Percentiles rank a stretch among this genome's conserved stretches.
phyloP scores from a whole-genome alignment of 1,284 basidiomycete species.

The Rhodotorula sp. region DNA sequence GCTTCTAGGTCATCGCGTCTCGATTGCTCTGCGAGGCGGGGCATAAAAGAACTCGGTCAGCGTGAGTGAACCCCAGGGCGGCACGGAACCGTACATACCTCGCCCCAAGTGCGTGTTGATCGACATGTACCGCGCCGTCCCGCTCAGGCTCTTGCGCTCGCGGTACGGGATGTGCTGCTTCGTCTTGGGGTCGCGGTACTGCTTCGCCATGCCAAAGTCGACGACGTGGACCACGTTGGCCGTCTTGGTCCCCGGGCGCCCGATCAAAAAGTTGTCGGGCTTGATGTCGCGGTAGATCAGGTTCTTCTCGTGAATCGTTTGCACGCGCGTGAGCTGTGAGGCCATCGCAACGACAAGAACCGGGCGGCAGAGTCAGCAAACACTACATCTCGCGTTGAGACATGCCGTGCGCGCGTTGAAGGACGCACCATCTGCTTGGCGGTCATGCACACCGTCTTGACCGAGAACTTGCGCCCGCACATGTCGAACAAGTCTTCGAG shows the following conservation, averaged over 20 bases:
- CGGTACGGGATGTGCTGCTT: constrained; percentile 96
- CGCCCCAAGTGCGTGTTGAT: constrained; percentile 95
- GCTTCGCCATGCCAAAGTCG: constrained; percentile 97
- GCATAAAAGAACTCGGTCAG: constrained; percentile 12
- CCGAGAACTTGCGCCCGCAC: constrained; percentile 89
- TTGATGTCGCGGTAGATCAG: constrained; percentile 98
- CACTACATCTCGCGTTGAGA: no score
- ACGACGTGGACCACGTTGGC: constrained; percentile 81
- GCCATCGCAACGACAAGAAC: background rate
- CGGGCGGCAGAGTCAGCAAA: background rate
- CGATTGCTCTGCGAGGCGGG: constrained; percentile 69
- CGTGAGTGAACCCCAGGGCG: no score
- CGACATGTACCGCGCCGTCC: constrained; percentile 92
- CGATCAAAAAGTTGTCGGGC: constrained; percentile 94
- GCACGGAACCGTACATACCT: constrained; percentile 55
- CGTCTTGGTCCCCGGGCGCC: constrained; percentile 80
- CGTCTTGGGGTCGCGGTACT: constrained; percentile 94
- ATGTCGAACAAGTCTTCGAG: constrained; percentile 94
- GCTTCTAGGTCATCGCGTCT: constrained; percentile 91
- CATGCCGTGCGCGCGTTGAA: no score
- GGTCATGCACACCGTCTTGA: constrained; percentile 96
- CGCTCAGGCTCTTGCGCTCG: constrained; percentile 85
- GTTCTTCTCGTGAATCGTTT: constrained; percentile 95
- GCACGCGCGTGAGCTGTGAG: constrained; percentile 74
- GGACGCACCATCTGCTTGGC: constrained; percentile 86